Conservation (phyloP, 108 stramenopile genomes). For the Cyclotella choctawhatcheeana region DNA sequence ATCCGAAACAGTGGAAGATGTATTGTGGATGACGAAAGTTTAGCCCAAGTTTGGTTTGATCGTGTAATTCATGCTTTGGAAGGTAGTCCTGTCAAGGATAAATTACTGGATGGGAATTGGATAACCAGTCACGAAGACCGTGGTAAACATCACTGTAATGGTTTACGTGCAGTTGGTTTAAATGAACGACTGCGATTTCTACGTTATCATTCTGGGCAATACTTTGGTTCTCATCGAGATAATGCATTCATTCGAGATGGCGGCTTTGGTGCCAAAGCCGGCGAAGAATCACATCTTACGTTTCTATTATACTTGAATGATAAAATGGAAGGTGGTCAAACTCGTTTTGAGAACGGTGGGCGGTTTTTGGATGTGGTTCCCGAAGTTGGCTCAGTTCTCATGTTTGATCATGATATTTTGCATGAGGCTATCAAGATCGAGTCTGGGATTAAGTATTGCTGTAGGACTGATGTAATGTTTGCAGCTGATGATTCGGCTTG, state of each 20-base stretch:
- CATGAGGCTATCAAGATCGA: constrained; percentile 42
- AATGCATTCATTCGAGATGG: constrained; percentile 19
- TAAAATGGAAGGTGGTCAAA: constrained; percentile 45
- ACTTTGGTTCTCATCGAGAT: constrained; percentile 49
- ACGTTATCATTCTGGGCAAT: constrained; percentile 34
- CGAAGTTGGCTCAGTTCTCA: constrained; percentile 27
- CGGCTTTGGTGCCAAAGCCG: constrained; percentile 25
- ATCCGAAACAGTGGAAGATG: constrained; percentile 26
- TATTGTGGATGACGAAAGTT: constrained; percentile 35
- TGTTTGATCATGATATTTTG: constrained; percentile 51
- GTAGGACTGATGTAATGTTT: constrained; percentile 52
- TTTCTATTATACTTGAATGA: constrained; percentile 49
- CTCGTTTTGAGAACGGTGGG: constrained; percentile 31
- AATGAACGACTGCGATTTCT: constrained; percentile 51
- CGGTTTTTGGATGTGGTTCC: constrained; percentile 40
- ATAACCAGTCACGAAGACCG: neutral
- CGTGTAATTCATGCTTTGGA: constrained; percentile 17
- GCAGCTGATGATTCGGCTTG: neutral
- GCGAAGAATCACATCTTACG: constrained; percentile 44
- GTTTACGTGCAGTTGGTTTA: constrained; percentile 33
- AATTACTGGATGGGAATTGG: constrained; percentile 17
- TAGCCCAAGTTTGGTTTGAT: constrained; percentile 24
- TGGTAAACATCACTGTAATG: neutral
- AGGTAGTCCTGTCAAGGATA: constrained; percentile 14
- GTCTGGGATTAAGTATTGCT: constrained; percentile 43